phyloP scores from a whole-genome alignment of 2,329 filamentous ascomycete species.

The Neofusicoccum laricinum region DNA sequence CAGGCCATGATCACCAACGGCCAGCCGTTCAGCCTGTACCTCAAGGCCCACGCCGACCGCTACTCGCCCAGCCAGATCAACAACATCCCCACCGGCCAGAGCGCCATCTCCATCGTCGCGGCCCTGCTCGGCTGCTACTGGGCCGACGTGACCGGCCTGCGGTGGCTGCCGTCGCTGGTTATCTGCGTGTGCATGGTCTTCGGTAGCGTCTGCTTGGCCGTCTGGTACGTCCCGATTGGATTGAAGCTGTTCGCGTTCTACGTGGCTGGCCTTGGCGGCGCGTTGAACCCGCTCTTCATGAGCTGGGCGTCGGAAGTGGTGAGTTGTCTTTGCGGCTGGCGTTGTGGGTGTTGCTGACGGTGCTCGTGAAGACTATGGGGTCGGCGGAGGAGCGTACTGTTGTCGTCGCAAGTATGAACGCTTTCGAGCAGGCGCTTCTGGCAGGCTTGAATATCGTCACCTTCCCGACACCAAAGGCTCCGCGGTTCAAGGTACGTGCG shows the following conservation, averaged over 20 bases:
- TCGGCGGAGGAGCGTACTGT: conserved; percentile 3
- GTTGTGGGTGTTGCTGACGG: too few species aligned
- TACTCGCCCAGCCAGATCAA: conserved; percentile 5
- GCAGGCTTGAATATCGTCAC: neutral
- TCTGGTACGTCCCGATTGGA: neutral
- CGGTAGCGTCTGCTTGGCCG: neutral
- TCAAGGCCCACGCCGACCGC: neutral
- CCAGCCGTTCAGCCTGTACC: neutral
- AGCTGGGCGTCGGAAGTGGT: neutral
- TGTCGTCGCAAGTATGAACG: neutral
- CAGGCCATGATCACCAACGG: conserved; percentile 13
- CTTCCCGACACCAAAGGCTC: neutral
- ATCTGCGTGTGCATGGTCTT: neutral
- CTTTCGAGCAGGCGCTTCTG: neutral
- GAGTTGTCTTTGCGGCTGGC: neutral
- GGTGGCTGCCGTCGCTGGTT: neutral
- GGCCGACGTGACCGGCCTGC: neutral
- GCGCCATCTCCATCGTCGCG: neutral
- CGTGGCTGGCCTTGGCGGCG: neutral
- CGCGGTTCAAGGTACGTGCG: neutral
- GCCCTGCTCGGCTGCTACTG: neutral
- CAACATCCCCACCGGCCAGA: conserved; percentile 1
- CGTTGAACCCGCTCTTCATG: neutral
- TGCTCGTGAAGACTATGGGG: neutral
- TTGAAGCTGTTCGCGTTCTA: conserved; percentile 1